These are phyloP conservation scores for Tetrapisispora phaffii DNA, from an alignment of 805 yeast genomes.

Conservation along the genomic window DNA sequence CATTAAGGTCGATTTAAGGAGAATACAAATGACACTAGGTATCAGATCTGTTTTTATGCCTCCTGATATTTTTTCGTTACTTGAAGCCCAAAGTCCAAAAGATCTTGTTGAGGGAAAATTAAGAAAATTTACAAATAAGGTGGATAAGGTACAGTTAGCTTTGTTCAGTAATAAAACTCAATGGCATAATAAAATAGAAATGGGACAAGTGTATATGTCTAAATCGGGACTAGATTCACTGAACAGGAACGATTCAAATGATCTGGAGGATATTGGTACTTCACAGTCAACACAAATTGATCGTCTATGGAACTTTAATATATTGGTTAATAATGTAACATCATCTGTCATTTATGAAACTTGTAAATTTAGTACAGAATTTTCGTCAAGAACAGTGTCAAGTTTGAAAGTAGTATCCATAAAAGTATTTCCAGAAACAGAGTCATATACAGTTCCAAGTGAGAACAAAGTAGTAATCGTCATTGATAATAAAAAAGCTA, in stretches of 20 bases:
- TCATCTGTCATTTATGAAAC: slow-evolving; percentile 29
- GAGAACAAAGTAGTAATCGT: slow-evolving; percentile 19
- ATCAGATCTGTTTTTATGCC: slow-evolving; percentile 38
- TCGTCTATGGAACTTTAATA: slow-evolving; percentile 21
- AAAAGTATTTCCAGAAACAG: slow-evolving; percentile 20
- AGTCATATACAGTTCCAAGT: slow-evolving; percentile 12
- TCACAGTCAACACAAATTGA: slow-evolving; percentile 29
- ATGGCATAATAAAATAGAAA: slow-evolving; percentile 18
- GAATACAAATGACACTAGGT: slow-evolving; percentile 28
- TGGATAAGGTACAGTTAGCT: slow-evolving; percentile 21
- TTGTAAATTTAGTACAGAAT: slow-evolving; percentile 13
- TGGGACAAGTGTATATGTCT: slow-evolving; percentile 13
- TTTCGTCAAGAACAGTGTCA: slow-evolving; percentile 25
- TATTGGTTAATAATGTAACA: slow-evolving; percentile 16
- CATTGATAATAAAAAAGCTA: slow-evolving; percentile 21
- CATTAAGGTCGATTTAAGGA: slow-evolving; percentile 16
- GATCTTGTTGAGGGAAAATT: slow-evolving; percentile 34
- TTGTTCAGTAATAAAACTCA: slow-evolving; percentile 20
- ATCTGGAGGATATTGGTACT: slow-evolving; percentile 18
- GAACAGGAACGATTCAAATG: slow-evolving; percentile 9
- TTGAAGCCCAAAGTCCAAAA: slow-evolving; percentile 29
- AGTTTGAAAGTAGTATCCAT: slow-evolving; percentile 23
- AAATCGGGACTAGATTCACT: slow-evolving; percentile 9
- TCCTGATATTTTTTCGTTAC: slow-evolving; percentile 28
- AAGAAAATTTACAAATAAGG: slow-evolving; percentile 25